These are phyloP conservation scores for Trichomonas vaginalis DNA, from an alignment of 208 protist species.

Conservation along the genomic window DNA sequence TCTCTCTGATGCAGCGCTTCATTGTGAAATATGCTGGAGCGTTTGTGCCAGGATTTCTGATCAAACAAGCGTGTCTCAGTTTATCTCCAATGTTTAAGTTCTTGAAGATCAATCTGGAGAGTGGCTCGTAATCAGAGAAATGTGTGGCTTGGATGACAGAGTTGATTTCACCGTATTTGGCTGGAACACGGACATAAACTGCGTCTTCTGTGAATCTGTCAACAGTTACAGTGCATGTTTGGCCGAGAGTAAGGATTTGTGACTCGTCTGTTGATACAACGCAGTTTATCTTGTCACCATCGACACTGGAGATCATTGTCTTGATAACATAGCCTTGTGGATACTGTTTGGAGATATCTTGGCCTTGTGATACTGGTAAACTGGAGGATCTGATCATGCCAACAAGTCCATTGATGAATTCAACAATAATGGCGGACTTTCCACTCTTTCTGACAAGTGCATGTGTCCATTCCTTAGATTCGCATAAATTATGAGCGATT, in stretches of 20 bases:
- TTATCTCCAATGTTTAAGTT: not conserved
- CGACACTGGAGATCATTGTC: not conserved
- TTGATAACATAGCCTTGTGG: not conserved
- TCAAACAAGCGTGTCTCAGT: not conserved
- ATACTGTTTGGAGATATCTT: not conserved
- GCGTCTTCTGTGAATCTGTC: not conserved
- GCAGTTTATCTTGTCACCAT: not conserved
- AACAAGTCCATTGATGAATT: not conserved
- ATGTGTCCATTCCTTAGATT: not conserved
- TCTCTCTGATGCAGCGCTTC: not conserved
- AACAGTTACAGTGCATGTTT: not conserved
- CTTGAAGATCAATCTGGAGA: not conserved
- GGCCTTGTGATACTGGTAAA: not conserved
- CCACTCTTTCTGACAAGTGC: not conserved
- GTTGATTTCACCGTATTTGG: not conserved
- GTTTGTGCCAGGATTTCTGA: not conserved
- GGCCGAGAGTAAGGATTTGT: not conserved
- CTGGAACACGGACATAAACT: not conserved
- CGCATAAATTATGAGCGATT: not conserved
- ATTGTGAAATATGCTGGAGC: not conserved
- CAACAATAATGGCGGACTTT: not conserved
- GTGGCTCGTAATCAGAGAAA: not conserved
- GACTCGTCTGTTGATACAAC: not conserved
- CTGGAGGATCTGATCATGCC: not conserved
- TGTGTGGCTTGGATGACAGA: not conserved